A percentile compares a stretch with the other conserved stretches of the same genome.
These are phyloP conservation scores for Hypsizygus marmoreus DNA, from an alignment of 768 basidiomycete species.

Conservation along the genomic window DNA sequence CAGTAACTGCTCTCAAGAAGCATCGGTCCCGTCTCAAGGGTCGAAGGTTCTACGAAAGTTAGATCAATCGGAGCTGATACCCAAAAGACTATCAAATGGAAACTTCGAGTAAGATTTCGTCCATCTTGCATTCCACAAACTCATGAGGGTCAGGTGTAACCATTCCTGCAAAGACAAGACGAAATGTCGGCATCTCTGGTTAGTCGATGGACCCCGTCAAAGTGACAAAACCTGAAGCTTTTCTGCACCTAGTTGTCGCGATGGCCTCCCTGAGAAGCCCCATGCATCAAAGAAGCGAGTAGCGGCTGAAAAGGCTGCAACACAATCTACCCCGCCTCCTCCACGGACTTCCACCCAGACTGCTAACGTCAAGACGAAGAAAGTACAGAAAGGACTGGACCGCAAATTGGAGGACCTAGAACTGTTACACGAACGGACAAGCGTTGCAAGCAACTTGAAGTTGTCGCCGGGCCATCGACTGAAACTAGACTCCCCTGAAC, in stretches of 20 bases:
- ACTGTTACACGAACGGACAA: conserved; percentile 41
- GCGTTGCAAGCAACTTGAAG: conserved; percentile 39
- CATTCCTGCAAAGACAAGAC: conserved; percentile 80
- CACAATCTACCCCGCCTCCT: conserved; percentile 1
- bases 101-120: conserved; percentile 56
- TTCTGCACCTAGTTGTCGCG: conserved; percentile 61
- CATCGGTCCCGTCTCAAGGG: neutral
- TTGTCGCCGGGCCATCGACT: conserved; percentile 42
- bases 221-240: too few relatives aligned
- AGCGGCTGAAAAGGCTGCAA: conserved; percentile 12
- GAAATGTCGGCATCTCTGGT: conserved; percentile 80
- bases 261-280: conserved; percentile 60
- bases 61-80: conserved; percentile 8
- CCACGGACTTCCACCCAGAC: conserved; percentile 8
- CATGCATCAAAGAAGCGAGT: conserved; percentile 25
- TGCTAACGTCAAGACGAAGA: conserved; percentile 23
- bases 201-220: conserved; percentile 11
- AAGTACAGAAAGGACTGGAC: conserved; percentile 20
- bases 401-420: conserved; percentile 42
- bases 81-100: conserved; percentile 57
- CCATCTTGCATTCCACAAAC: neutral
- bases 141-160: conserved; percentile 58
- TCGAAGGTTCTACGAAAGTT: neutral
- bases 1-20: neutral
- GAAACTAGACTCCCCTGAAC: conserved; percentile 38